Conservation (phyloP, 768 basidiomycete genomes). For the Termitomyces sp. region DNA sequence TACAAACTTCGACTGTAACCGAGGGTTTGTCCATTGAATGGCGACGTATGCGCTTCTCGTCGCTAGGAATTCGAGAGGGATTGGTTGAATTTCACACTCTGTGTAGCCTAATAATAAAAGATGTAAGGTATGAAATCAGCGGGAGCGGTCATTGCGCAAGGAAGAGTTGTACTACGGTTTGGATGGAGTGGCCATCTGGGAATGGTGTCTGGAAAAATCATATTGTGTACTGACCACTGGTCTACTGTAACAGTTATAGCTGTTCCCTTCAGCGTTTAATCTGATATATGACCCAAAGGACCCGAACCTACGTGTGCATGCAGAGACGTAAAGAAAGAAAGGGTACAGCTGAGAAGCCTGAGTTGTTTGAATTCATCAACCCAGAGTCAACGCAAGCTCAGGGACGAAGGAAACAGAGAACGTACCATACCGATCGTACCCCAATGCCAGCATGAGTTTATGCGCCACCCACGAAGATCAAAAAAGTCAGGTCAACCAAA, state of each 20-base stretch:
- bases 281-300: neutral
- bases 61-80: slow-evolving; percentile 19
- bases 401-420: neutral
- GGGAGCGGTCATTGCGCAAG: slow-evolving; percentile 17
- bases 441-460: slow-evolving; percentile 43
- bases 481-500: neutral
- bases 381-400: neutral
- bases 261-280: neutral
- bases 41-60: slow-evolving; percentile 27
- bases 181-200: neutral
- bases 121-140: slow-evolving; percentile 21
- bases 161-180: slow-evolving; percentile 6
- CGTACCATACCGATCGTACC: slow-evolving; percentile 42
- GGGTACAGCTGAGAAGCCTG: slow-evolving; percentile 1
- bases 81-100: slow-evolving; percentile 15
- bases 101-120: slow-evolving; percentile 15
- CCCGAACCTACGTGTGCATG: neutral
- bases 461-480: slow-evolving; percentile 28
- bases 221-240: slow-evolving; percentile 40
- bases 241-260: neutral
- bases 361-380: neutral
- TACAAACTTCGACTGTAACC: slow-evolving; percentile 46
- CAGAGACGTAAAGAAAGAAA: neutral
- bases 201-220: slow-evolving; percentile 8
- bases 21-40: slow-evolving; percentile 42